These are phyloP conservation scores for Rubroboletus pulcherrimus DNA, from an alignment of 768 basidiomycete species.

Conservation along the genomic window DNA sequence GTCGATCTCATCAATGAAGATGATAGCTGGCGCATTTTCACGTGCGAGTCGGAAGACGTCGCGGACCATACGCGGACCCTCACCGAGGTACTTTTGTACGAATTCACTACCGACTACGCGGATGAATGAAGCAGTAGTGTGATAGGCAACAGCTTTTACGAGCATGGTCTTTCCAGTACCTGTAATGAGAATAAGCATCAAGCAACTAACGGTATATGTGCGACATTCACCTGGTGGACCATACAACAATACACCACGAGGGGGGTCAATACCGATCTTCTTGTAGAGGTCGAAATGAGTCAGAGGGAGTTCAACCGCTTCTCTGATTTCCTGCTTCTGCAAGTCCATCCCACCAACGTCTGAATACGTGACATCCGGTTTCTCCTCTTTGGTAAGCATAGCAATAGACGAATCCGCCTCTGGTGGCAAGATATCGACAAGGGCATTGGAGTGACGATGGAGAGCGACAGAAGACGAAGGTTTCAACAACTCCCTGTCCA, in stretches of 20 bases:
- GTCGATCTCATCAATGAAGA: constrained; percentile 99
- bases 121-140: constrained; percentile 96
- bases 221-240: constrained; percentile 81
- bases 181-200: constrained; percentile 28
- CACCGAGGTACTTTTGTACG: constrained; percentile 98
- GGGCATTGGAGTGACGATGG: constrained; percentile 96
- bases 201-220: neutral
- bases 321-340: constrained; percentile 98
- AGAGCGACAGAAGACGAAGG: constrained; percentile 97
- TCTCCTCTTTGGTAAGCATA: constrained; percentile 92
- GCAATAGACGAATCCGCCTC: constrained; percentile 97
- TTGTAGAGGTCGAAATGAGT: constrained; percentile 98
- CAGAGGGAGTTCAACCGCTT: constrained; percentile 94
- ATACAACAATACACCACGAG: constrained; percentile 92
- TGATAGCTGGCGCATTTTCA: constrained; percentile 96
- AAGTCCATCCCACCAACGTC: constrained; percentile 97
- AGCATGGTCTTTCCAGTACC: constrained; percentile 99
- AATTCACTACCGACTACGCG: constrained; percentile 98
- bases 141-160: constrained; percentile 98
- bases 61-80: constrained; percentile 99
- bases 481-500: constrained; percentile 96
- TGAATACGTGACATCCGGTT: constrained; percentile 88
- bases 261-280: constrained; percentile 99
- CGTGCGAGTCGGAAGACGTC: constrained; percentile 97
- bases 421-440: constrained; percentile 97